These are phyloP conservation scores for Falciphora oryzae DNA, from an alignment of 2,329 filamentous ascomycete genomes.

Conservation along the genomic window DNA sequence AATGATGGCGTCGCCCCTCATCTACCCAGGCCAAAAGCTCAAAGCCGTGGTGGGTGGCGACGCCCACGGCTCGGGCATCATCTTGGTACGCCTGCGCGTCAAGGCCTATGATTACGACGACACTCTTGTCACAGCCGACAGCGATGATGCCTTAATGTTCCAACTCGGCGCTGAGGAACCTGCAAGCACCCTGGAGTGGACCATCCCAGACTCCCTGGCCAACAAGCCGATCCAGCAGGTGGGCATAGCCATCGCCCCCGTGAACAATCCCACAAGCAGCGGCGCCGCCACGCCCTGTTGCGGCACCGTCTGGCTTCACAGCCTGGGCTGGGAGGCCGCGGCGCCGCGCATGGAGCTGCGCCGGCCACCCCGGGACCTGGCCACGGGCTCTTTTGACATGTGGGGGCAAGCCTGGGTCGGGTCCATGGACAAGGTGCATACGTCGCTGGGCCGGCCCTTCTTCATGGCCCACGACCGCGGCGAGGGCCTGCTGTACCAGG, in stretches of 20 bases:
- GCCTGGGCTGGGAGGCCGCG: constrained; percentile 18
- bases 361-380: constrained; percentile 8
- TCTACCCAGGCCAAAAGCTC: constrained; percentile 24
- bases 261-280: neutral
- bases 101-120: constrained; percentile 15
- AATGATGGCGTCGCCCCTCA: constrained; percentile 21
- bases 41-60: constrained; percentile 14
- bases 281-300: neutral
- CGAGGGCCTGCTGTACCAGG: constrained; percentile 26
- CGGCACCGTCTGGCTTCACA: constrained; percentile 18
- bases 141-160: neutral
- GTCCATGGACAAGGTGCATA: constrained; percentile 19
- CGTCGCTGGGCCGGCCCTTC: constrained; percentile 17
- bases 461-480: constrained; percentile 23
- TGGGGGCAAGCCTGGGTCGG: constrained; percentile 25
- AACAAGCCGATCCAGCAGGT: constrained; percentile 22
- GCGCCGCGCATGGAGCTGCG: constrained; percentile 11
- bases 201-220: constrained; percentile 18
- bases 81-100: constrained; percentile 12
- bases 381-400: constrained; percentile 14
- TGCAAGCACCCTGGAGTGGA: constrained; percentile 14
- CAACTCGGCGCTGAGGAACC: neutral
- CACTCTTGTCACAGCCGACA: constrained; percentile 10
- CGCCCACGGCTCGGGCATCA: neutral
- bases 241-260: constrained; percentile 16